Evolutionary conservation across 139 green algal genomes (phyloP).

Genomic region (Spirogloea muscicola): DNA sequence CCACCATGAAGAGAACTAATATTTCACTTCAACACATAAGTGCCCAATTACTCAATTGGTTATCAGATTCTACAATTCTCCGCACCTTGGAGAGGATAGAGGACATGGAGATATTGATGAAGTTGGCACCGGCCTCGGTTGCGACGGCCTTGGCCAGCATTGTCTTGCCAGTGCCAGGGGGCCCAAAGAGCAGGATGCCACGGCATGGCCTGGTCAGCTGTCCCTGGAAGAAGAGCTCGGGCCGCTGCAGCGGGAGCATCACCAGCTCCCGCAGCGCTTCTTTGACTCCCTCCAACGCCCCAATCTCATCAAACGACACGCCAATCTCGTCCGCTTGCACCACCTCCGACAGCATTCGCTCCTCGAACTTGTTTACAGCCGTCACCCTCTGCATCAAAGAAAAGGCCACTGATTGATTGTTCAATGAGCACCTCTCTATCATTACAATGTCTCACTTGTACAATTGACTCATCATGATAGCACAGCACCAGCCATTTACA

Average conservation of each 20-base stretch:
- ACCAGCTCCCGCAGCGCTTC: slow-evolving; percentile 60
- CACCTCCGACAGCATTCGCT: slow-evolving; percentile 56
- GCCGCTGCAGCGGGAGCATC: slow-evolving; percentile 66
- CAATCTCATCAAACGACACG: slow-evolving; percentile 56
- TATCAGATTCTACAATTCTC: no score
- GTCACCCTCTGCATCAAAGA: slow-evolving; percentile 33
- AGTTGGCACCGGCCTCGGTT: slow-evolving; percentile 52
- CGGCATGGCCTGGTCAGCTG: slow-evolving; percentile 62
- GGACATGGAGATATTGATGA: slow-evolving; percentile 64
- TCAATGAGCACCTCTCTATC: not conserved
- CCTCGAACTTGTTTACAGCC: slow-evolving; percentile 56
- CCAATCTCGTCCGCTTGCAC: slow-evolving; percentile 56
- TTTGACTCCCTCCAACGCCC: slow-evolving; percentile 56
- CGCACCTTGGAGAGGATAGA: slow-evolving; percentile 54
- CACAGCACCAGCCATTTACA: no score
- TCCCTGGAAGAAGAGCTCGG: slow-evolving; percentile 66
- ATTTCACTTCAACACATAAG: no score
- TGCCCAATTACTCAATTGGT: no score
- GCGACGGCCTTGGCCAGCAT: slow-evolving; percentile 48
- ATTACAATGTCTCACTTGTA: not conserved
- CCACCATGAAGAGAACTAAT: no score
- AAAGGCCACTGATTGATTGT: not conserved
- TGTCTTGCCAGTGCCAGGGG: slow-evolving; percentile 45
- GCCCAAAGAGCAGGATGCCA: slow-evolving; percentile 48
- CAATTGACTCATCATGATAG: not conserved